Evolutionary conservation across 2,329 filamentous ascomycete species (phyloP), one percentile per base, ranked within the genome.

Genomic region (Shiraia sp.): DNA sequence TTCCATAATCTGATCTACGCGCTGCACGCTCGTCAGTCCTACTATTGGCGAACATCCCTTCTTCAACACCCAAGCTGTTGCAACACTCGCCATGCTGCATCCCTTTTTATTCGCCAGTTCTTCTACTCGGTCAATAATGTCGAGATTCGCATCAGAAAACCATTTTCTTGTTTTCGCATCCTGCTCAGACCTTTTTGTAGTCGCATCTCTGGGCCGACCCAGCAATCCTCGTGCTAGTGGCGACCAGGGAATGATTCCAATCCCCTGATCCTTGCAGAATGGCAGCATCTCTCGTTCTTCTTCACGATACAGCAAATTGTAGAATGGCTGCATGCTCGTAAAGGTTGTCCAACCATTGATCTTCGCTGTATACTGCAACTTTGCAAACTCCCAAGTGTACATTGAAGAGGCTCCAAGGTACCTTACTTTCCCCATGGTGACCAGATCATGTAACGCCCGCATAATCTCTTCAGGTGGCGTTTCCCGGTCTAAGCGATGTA

Each of bases 11-110:
- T 61, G 39, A 17, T 62, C 59, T 12, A 61, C 45, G 16, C 53
- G 43, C 33, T 50, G 31, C 16, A 42, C 45, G 15, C 40, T 48
- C 5, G 27, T 51, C 38, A 63, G 35, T 6, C 60, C 57, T 10
- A 56, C 32, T 36, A 61, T 58, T 10, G 56, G 57, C 24, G 17
- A 29, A 17, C 30, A 42, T 6, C 57, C 63, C 40, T 55, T 53
- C 12, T 10, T 33, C 31, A 59, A 14, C 33, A 43, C 19, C 57
- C 53, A 62, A 14, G 57, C 58, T 23, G 36, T 53, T 2, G 57
- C 50, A 10, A 86, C 75, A 33, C 82, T 76, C n/a, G 79, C 77
- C 76, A 86, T 85, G 42, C 72, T 77, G 47, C 76, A 67, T 0
- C 72, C 74, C 51, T 75, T 75, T 63, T 78, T 78, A 38, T 71